Percentiles rank a stretch among this genome's conserved stretches.
Conservation (phyloP, 768 basidiomycete species). For the Termitomyces eurrhizus region DNA sequence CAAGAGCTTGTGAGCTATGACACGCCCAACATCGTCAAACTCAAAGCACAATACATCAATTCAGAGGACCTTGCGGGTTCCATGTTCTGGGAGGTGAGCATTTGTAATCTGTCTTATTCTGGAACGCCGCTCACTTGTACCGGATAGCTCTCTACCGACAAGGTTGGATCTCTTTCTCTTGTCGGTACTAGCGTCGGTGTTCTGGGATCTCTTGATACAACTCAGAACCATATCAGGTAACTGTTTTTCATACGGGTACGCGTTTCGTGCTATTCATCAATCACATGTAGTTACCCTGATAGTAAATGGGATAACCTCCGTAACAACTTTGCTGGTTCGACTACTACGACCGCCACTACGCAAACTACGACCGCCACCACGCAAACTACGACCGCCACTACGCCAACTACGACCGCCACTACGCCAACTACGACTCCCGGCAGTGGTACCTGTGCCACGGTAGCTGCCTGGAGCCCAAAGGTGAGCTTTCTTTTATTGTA, state of each 20-base stretch:
- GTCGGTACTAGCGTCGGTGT: constrained; percentile 44
- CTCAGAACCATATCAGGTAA: constrained; percentile 61
- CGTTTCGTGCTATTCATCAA: background rate
- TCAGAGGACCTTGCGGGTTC: constrained; percentile 58
- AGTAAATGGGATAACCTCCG: constrained; percentile 72
- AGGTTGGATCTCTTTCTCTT: constrained; percentile 53
- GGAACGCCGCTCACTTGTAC: background rate
- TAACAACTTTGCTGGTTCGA: constrained; percentile 47
- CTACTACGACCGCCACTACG: constrained; percentile 18
- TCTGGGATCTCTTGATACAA: constrained; percentile 55
- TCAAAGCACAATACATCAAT: constrained; percentile 68
- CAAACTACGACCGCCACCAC: constrained; percentile 20
- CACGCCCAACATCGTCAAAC: constrained; percentile 57
- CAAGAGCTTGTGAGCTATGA: constrained; percentile 76
- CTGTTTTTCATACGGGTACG: background rate
- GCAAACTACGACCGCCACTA: constrained; percentile 17
- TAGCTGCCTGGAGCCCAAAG: constrained; percentile 44
- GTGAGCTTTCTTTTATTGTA: constrained; percentile 22
- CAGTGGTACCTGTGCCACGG: constrained; percentile 34
- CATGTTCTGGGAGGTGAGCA: constrained; percentile 68
- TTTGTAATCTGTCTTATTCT: constrained; percentile 1
- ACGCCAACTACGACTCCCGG: constrained; percentile 25
- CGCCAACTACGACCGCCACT: constrained; percentile 20
- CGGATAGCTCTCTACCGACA: constrained; percentile 53
- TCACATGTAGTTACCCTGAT: constrained; percentile 46